Base-by-base conservation (phyloP, 208 protist genomes). In the Wallacemonas sp. region DNA sequence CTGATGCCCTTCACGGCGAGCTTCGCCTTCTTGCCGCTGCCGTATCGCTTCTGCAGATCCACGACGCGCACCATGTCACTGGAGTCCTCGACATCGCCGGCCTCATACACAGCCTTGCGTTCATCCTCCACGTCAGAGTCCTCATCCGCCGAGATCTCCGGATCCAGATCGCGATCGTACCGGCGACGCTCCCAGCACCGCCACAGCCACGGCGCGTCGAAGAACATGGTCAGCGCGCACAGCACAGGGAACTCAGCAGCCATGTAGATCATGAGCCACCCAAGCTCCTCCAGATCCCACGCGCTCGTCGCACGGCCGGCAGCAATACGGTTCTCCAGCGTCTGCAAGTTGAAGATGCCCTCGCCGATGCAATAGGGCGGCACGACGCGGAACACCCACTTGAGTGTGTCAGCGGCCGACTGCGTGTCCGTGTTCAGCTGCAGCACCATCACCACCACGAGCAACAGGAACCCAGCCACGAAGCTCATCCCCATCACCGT, bases 301-400 rank as follows among this genome's bases (percentile, higher is more conserved):
- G 66, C 47, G 8, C 56, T 70, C 1, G 2, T 51, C 1, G 14
- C 42, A 17, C 12, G 62, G 24, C 72, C 72, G 11, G 72, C 15
- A 12, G 66, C n/a, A 21, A 66, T 47, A n/a, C 54, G 1, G 6
- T 56, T 47, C 6, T 45, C 8, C 27, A 77, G 36, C 9, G 55
- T 26, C 14, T 79, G 41, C 19, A 88, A 33, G 47, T 70, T 70
- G 46, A 82, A 55, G 70, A 91, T 82, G 31, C 75, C 72, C 55
- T 91, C 85, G 15, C 82, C 75, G 28, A 91, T 55, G 39, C 73
- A 86, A 49, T 72, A 91, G 39, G 66, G 68, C 2, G 85, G 85
- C n/a, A 88, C 42, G 34, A 86, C 14, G 21, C 85, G 77, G 49
- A 81, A 85, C 9, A 75, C 36, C 66, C 68, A 86, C 14, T 47